Conservation (phyloP, 257 asterid species). For the Solanum virginianum region DNA sequence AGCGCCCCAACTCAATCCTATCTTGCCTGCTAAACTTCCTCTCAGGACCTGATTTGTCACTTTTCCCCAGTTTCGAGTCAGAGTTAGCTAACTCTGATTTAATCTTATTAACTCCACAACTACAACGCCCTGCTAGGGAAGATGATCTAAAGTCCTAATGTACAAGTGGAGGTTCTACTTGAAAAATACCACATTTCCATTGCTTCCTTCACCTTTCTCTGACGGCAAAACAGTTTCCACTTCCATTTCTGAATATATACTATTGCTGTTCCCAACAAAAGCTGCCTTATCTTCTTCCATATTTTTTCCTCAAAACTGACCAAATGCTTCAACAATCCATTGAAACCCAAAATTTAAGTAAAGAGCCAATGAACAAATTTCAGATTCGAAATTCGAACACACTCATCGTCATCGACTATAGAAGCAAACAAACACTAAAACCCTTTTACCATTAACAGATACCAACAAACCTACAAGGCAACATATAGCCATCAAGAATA, state of each 20-base stretch:
- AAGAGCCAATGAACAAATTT: background rate
- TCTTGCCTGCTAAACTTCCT: conserved; percentile 82
- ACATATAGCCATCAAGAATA: background rate
- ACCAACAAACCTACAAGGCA: background rate
- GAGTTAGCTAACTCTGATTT: conserved; percentile 54
- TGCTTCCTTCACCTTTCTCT: conserved; percentile 43
- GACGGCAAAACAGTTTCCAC: conserved; percentile 32
- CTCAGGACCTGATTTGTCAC: conserved; percentile 25
- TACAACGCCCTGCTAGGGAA: conserved; percentile 13
- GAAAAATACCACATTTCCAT: conserved; percentile 56
- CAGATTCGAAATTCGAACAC: background rate
- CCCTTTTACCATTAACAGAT: background rate
- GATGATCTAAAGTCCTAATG: conserved; percentile 22
- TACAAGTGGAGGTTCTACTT: conserved; percentile 59
- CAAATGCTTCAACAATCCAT: background rate
- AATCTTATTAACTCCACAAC: conserved; percentile 73
- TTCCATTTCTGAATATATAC: conserved; percentile 43
- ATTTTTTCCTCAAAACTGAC: background rate
- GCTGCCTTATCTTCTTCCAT: conserved; percentile 15
- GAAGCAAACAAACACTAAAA: background rate
- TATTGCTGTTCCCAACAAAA: background rate
- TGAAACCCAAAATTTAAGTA: background rate
- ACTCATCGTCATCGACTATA: background rate
- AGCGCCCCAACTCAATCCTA: conserved; percentile 76
- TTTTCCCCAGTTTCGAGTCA: conserved; percentile 45